These are phyloP conservation scores for maize (Zea mays) DNA, from an alignment of 176 grass and related monocot genomes.

Conservation along the genomic window DNA sequence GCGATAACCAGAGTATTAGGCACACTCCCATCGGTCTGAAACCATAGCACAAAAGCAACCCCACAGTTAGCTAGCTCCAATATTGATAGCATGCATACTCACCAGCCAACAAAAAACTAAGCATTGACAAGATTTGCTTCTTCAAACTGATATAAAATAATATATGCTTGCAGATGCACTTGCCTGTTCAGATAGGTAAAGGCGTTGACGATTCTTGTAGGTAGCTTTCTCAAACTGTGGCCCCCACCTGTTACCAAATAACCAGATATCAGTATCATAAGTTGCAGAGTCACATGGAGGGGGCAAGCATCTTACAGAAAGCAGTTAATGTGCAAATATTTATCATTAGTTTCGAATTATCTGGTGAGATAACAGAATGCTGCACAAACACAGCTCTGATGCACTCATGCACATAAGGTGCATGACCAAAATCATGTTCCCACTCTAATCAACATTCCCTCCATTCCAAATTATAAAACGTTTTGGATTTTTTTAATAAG, in stretches of 20 bases:
- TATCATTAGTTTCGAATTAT: conserved; percentile 7
- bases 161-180: conserved; percentile 11
- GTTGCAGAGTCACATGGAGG: not conserved
- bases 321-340: not conserved
- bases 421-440: not conserved
- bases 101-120: conserved; percentile 19
- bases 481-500: no score
- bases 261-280: conserved; percentile 34
- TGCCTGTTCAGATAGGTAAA: conserved; percentile 90
- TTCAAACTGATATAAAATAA: not conserved
- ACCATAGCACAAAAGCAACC: conserved; percentile 30
- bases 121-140: conserved; percentile 5
- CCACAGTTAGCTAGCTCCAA: conserved; percentile 22
- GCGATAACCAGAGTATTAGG: conserved; percentile 87
- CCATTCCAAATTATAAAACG: no score
- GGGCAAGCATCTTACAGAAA: conserved; percentile 10
- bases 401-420: not conserved
- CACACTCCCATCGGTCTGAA: conserved; percentile 78
- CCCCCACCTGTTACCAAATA: conserved; percentile 67
- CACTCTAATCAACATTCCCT: not conserved
- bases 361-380: not conserved
- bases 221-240: conserved; percentile 71
- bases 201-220: conserved; percentile 71
- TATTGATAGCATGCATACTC: not conserved
- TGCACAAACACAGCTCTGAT: not conserved